A percentile compares a stretch with the other conserved stretches of the same genome.
Conservation (phyloP, 148 eudicot genomes). For the Camellia lanceoleosa region DNA sequence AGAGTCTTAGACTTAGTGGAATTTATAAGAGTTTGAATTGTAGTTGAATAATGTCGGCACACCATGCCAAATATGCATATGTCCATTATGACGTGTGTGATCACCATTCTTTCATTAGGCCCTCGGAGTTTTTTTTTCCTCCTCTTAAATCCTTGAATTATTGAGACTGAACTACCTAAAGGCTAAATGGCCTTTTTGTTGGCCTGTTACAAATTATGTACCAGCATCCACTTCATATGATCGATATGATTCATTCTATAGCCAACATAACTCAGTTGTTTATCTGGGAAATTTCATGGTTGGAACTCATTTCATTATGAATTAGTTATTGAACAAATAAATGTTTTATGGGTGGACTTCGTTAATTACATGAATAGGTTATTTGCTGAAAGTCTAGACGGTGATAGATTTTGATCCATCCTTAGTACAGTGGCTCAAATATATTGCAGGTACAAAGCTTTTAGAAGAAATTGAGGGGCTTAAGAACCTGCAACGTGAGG, state of each 20-base stretch:
- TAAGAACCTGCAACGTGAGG: constrained; percentile 35
- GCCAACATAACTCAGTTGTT: background rate
- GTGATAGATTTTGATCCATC: background rate
- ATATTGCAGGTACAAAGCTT: constrained; percentile 48
- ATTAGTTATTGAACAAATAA: background rate
- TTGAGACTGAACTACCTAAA: background rate
- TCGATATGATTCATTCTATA: background rate
- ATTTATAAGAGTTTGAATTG: background rate
- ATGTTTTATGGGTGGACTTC: background rate
- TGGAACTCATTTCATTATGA: background rate
- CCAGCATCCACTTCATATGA: background rate
- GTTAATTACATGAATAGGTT: background rate
- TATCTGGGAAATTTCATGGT: background rate
- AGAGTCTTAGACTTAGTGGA: background rate
- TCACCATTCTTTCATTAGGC: background rate
- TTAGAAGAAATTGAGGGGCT: constrained; percentile 52
- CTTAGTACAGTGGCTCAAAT: constrained; percentile 2
- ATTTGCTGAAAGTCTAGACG: background rate
- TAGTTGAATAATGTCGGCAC: background rate
- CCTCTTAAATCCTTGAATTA: background rate
- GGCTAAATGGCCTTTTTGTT: background rate
- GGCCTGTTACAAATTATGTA: background rate
- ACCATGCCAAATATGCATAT: background rate
- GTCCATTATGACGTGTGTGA: background rate
- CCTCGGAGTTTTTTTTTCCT: too few species aligned